These are phyloP conservation scores for Forsythia suspensa DNA, from an alignment of 257 asterid species.

Conservation along the genomic window DNA sequence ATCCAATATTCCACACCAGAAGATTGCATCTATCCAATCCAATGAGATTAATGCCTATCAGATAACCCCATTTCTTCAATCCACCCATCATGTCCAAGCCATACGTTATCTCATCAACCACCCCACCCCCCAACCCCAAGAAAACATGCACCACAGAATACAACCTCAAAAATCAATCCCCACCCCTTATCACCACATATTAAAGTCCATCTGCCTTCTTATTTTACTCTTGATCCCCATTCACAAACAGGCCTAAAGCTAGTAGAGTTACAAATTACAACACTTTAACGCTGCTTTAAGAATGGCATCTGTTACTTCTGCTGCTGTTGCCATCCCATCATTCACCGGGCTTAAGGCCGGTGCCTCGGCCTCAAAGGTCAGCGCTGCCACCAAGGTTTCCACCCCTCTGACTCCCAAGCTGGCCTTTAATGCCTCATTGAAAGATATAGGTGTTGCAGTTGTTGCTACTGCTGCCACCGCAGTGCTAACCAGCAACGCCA, in stretches of 20 bases:
- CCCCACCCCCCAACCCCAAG: background rate
- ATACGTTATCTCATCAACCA: constrained; percentile 28
- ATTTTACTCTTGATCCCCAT: constrained; percentile 30
- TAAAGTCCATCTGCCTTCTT: constrained; percentile 26
- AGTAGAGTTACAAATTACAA: background rate
- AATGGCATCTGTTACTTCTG: constrained; percentile 72
- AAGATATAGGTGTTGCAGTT: constrained; percentile 60
- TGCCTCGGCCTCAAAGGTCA: constrained; percentile 28
- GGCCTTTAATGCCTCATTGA: constrained; percentile 56
- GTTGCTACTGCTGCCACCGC: constrained; percentile 70
- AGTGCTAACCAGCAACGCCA: constrained; percentile 61
- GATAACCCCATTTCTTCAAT: constrained; percentile 32
- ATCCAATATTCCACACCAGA: constrained; percentile 40
- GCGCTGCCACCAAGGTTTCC: constrained; percentile 25
- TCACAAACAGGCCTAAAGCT: background rate
- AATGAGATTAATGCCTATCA: constrained; percentile 24
- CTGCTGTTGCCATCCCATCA: constrained; percentile 71
- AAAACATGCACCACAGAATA: constrained; percentile 40
- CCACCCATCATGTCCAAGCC: background rate
- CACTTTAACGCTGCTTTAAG: background rate
- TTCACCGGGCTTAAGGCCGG: constrained; percentile 64
- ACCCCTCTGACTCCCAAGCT: constrained; percentile 34
- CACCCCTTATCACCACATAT: constrained; percentile 13
- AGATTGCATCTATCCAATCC: constrained; percentile 38
- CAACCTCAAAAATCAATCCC: constrained; percentile 12